These are phyloP conservation scores for Rhodotorula sp. DNA, from an alignment of 1,284 basidiomycete species.

Conservation along the genomic window DNA sequence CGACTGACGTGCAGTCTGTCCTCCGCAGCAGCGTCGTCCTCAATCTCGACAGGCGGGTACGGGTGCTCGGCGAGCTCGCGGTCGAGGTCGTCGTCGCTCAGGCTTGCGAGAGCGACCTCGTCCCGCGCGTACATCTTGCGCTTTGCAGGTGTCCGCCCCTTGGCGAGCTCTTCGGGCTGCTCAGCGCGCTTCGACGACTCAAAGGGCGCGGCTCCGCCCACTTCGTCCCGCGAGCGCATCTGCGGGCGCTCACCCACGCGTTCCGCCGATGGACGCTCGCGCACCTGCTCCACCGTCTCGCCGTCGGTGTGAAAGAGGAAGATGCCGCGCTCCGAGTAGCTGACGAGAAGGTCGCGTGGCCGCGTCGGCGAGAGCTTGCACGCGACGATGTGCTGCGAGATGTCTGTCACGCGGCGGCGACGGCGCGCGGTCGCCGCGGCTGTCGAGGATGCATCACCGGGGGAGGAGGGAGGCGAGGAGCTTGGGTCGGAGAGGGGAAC, in stretches of 20 bases:
- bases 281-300: constrained; percentile 28
- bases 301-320: constrained; percentile 49
- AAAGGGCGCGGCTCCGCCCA: neutral
- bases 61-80: neutral
- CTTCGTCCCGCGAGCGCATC: neutral
- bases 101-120: too few species aligned
- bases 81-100: neutral
- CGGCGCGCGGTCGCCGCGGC: too few species aligned
- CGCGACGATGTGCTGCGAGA: constrained; percentile 46
- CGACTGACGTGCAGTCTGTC: neutral
- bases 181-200: neutral
- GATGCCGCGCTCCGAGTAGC: constrained; percentile 45
- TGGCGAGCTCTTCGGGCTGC: too few species aligned
- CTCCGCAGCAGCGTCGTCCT: too few species aligned
- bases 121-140: neutral
- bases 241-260: neutral
- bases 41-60: neutral
- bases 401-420: constrained; percentile 1
- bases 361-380: constrained; percentile 46
- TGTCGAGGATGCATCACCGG: too few species aligned
- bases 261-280: neutral
- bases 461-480: too few species aligned
- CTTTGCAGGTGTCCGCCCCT: neutral
- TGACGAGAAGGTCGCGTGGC: constrained; percentile 46
- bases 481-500: constrained; percentile 47